Evolutionary conservation across 768 basidiomycete genomes (phyloP).

Genomic region (Xerocomus spinulosus): DNA sequence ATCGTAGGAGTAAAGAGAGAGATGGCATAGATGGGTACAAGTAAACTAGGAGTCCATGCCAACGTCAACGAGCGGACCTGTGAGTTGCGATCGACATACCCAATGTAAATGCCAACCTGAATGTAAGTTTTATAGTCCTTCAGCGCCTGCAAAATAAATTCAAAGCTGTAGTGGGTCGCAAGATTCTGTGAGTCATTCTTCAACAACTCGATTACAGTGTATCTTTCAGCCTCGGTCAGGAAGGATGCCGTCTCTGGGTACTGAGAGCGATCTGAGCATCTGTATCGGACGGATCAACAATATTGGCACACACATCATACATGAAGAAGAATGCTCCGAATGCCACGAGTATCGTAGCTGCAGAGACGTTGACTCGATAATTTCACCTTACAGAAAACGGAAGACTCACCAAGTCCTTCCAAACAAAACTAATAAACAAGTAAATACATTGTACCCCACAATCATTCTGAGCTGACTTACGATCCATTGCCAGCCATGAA

Average conservation of each 20-base stretch:
- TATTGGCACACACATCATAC: constrained; percentile 39
- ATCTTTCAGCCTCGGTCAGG: constrained; percentile 41
- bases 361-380: neutral
- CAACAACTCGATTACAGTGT: constrained; percentile 38
- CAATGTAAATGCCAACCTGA: constrained; percentile 35
- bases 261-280: constrained; percentile 16
- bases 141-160: constrained; percentile 46
- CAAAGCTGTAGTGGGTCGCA: constrained; percentile 39
- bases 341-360: constrained; percentile 17
- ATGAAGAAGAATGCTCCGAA: constrained; percentile 41
- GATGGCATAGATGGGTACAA: constrained; percentile 44
- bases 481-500: constrained; percentile 37
- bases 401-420: constrained; percentile 19
- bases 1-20: constrained; percentile 47
- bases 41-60: constrained; percentile 25
- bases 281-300: neutral
- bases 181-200: constrained; percentile 40
- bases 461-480: constrained; percentile 15
- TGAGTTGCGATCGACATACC: constrained; percentile 20
- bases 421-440: constrained; percentile 27
- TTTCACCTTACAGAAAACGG: neutral
- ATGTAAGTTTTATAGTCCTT: constrained; percentile 38
- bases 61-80: neutral
- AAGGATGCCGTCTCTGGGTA: constrained; percentile 53
- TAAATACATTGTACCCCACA: neutral